These are phyloP conservation scores for Coniochaeta hoffmannii DNA, from an alignment of 2,329 filamentous ascomycete genomes.

Conservation along the genomic window DNA sequence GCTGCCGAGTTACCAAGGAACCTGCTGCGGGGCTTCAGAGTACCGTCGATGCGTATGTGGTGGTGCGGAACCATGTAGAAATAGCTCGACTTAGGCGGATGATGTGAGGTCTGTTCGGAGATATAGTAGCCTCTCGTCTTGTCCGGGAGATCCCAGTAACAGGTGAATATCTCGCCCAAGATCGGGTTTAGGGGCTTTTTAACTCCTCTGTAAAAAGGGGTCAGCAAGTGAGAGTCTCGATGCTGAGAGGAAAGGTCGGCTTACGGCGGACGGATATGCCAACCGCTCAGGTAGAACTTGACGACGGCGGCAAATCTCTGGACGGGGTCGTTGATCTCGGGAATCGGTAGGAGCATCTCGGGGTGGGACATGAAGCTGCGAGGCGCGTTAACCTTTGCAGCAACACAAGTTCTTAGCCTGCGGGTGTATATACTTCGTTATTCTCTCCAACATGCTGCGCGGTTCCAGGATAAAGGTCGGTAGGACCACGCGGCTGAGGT, in stretches of 20 bases:
- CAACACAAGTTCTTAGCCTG: not conserved
- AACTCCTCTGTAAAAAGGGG: slow-evolving; percentile 59
- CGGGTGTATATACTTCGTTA: slow-evolving; percentile 72
- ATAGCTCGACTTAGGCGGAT: slow-evolving; percentile 97
- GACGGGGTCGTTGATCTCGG: slow-evolving; percentile 79
- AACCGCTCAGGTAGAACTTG: slow-evolving; percentile 96
- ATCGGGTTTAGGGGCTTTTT: slow-evolving; percentile 98
- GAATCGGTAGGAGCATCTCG: slow-evolving; percentile 85
- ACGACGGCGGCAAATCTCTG: slow-evolving; percentile 90
- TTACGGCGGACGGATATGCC: slow-evolving; percentile 97
- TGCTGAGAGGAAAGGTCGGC: slow-evolving; percentile 24
- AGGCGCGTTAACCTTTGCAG: slow-evolving; percentile 6
- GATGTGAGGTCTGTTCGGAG: slow-evolving; percentile 94
- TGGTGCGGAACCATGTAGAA: slow-evolving; percentile 97
- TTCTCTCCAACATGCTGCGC: slow-evolving; percentile 94
- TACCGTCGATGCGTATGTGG: slow-evolving; percentile 90
- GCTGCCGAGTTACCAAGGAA: slow-evolving; percentile 96
- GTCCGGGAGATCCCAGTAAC: slow-evolving; percentile 90
- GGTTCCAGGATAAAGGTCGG: slow-evolving; percentile 98
- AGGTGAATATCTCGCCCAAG: slow-evolving; percentile 87
- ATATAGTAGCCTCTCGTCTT: slow-evolving; percentile 89
- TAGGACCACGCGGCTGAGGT: slow-evolving; percentile 87
- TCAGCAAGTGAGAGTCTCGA: slow-evolving; percentile 12
- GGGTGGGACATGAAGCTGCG: slow-evolving; percentile 97
- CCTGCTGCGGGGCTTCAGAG: slow-evolving; percentile 86